Evolutionary conservation across 306 rosid species (phyloP).

Genomic region (Vigna unguiculata): DNA sequence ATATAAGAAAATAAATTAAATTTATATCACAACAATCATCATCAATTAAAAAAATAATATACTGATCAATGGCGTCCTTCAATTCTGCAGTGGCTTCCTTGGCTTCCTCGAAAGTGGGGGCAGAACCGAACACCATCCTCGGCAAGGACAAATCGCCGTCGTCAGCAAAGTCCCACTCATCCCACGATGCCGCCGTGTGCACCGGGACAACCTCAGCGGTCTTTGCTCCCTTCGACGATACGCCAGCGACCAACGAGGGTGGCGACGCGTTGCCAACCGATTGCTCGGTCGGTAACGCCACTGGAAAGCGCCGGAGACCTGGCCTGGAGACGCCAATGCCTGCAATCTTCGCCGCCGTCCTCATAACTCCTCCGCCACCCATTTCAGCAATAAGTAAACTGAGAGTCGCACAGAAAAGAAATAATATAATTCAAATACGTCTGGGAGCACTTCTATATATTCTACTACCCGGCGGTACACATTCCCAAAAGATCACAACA

Average conservation of each 20-base stretch:
- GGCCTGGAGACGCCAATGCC: slow-evolving; percentile 53
- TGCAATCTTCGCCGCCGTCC: slow-evolving; percentile 71
- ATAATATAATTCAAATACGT: no score
- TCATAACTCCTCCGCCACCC: slow-evolving; percentile 86
- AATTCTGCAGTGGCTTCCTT: slow-evolving; percentile 69
- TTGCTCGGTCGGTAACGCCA: slow-evolving; percentile 44
- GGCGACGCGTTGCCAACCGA: slow-evolving; percentile 45
- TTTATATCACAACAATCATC: no score
- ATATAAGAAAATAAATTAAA: neutral
- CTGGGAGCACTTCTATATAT: no score
- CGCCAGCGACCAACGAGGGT: slow-evolving; percentile 41
- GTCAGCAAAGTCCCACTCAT: slow-evolving; percentile 73
- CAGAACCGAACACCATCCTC: slow-evolving; percentile 67
- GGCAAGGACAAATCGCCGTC: slow-evolving; percentile 61
- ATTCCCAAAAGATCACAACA: no score
- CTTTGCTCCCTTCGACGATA: slow-evolving; percentile 47
- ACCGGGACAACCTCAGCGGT: slow-evolving; percentile 34
- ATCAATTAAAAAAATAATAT: neutral
- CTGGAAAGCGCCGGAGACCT: slow-evolving; percentile 46
- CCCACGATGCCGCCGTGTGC: slow-evolving; percentile 51
- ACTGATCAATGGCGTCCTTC: slow-evolving; percentile 84
- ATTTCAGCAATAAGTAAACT: slow-evolving; percentile 21
- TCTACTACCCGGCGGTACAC: no score
- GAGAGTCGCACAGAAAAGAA: neutral
- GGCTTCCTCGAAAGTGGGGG: slow-evolving; percentile 73